Evolutionary conservation across 345 rosid genomes (phyloP).

Genomic region (Salix suchowensis): DNA sequence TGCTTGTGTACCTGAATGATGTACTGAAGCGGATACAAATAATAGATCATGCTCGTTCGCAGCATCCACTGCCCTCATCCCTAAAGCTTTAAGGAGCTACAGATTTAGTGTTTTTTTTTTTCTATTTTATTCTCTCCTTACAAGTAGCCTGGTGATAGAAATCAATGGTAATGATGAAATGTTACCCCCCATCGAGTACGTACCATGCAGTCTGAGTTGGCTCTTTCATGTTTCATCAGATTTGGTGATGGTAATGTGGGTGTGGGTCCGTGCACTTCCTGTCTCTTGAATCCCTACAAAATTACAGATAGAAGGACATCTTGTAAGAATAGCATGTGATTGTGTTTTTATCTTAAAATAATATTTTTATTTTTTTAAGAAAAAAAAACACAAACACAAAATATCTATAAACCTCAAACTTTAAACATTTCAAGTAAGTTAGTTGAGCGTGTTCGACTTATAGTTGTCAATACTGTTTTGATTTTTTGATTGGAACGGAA

Average conservation of each 20-base stretch:
- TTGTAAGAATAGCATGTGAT: too few species aligned
- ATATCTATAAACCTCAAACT: too few species aligned
- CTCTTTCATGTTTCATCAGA: slow-evolving; percentile 12
- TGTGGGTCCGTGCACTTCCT: background rate
- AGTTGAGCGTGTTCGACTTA: too few species aligned
- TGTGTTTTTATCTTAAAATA: too few species aligned
- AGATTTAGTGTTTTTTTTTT: background rate
- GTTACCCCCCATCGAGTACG: background rate
- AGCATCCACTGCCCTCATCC: background rate
- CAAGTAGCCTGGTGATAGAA: background rate
- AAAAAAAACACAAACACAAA: too few species aligned
- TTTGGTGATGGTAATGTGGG: slow-evolving; percentile 13
- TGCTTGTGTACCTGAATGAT: too few species aligned
- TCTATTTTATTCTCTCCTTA: background rate
- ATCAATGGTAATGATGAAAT: slow-evolving; percentile 18
- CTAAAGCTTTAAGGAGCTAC: background rate
- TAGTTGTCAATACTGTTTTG: too few species aligned
- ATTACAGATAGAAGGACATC: too few species aligned
- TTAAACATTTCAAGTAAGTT: too few species aligned
- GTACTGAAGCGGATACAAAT: background rate
- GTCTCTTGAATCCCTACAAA: too few species aligned
- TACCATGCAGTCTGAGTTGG: slow-evolving; percentile 3
- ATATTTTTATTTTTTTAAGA: too few species aligned
- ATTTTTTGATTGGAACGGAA: too few species aligned
- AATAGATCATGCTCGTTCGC: background rate